Conservation (phyloP, 768 basidiomycete species). For the Termitomyces sp. region DNA sequence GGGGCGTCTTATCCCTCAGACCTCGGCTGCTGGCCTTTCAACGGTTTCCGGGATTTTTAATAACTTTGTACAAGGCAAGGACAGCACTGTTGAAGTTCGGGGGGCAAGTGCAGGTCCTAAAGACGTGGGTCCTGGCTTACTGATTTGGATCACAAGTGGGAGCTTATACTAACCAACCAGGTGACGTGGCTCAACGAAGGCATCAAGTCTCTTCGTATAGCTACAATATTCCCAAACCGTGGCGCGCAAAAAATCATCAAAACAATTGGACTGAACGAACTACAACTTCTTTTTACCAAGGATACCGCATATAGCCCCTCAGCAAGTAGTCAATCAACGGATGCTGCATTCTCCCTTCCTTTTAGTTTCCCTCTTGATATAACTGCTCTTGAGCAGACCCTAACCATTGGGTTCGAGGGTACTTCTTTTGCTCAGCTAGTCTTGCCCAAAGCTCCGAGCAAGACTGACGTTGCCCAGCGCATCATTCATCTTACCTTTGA, state of each 20-base stretch:
- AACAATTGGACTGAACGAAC: constrained; percentile 54
- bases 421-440: constrained; percentile 54
- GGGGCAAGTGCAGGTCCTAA: constrained; percentile 55
- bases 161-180: constrained; percentile 22
- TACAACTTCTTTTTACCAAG: constrained; percentile 54
- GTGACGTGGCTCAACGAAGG: constrained; percentile 71
- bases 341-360: constrained; percentile 61
- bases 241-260: constrained; percentile 61
- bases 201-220: constrained; percentile 56
- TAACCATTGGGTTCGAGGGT: constrained; percentile 47
- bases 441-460: constrained; percentile 51
- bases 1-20: constrained; percentile 65
- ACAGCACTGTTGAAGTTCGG: constrained; percentile 53
- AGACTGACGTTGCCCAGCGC: constrained; percentile 57
- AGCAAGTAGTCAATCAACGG: constrained; percentile 55
- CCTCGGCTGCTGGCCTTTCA: constrained; percentile 42
- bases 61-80: constrained; percentile 62
- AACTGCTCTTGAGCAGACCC: constrained; percentile 52
- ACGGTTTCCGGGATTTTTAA: constrained; percentile 66
- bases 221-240: constrained; percentile 56
- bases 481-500: constrained; percentile 58
- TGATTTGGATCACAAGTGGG: neutral
- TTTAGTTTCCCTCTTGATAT: constrained; percentile 71
- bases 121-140: constrained; percentile 34
- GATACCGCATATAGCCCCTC: constrained; percentile 52